A percentile compares a stretch with the other conserved stretches of the same genome.
Conservation (phyloP, 2,329 filamentous ascomycete species). For the Teratosphaeria zuluensis region DNA sequence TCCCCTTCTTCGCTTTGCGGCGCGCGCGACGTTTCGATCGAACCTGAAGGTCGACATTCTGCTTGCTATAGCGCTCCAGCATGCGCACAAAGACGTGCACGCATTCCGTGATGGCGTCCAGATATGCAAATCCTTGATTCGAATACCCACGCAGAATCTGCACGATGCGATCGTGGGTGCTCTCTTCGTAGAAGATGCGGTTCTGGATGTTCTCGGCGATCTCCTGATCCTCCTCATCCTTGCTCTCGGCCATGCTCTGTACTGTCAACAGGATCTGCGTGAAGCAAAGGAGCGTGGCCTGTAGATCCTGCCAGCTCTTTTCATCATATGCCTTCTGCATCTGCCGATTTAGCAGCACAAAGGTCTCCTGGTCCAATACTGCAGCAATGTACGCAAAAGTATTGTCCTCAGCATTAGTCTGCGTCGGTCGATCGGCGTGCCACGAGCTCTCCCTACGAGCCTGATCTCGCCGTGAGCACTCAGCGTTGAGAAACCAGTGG, state of each 20-base stretch:
- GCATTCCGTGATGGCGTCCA: conserved; percentile 85
- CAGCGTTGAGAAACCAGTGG: conserved; percentile 78
- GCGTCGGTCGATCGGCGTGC: conserved; percentile 30
- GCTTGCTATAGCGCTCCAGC: conserved; percentile 85
- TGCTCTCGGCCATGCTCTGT: conserved; percentile 79
- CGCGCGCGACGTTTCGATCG: conserved; percentile 67
- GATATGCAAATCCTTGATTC: conserved; percentile 84
- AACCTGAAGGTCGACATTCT: conserved; percentile 88
- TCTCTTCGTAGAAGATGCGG: conserved; percentile 96
- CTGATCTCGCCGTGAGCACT: conserved; percentile 55
- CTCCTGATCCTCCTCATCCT: conserved; percentile 86
- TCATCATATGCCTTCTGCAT: conserved; percentile 72
- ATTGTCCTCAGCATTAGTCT: conserved; percentile 45
- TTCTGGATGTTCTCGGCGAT: conserved; percentile 96
- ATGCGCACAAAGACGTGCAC: conserved; percentile 86
- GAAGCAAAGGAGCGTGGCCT: conserved; percentile 84
- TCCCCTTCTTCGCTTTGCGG: conserved; percentile 47
- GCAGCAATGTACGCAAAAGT: conserved; percentile 80
- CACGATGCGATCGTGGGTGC: conserved; percentile 79
- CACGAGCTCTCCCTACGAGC: conserved; percentile 35
- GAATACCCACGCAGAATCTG: conserved; percentile 78
- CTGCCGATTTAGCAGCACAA: conserved; percentile 73
- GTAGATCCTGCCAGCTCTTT: conserved; percentile 80
- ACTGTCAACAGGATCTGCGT: conserved; percentile 82
- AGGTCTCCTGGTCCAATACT: conserved; percentile 90